Percentiles rank a stretch among this genome's conserved stretches.
Conservation (phyloP, 306 rosid genomes). For the Corylus americana region DNA sequence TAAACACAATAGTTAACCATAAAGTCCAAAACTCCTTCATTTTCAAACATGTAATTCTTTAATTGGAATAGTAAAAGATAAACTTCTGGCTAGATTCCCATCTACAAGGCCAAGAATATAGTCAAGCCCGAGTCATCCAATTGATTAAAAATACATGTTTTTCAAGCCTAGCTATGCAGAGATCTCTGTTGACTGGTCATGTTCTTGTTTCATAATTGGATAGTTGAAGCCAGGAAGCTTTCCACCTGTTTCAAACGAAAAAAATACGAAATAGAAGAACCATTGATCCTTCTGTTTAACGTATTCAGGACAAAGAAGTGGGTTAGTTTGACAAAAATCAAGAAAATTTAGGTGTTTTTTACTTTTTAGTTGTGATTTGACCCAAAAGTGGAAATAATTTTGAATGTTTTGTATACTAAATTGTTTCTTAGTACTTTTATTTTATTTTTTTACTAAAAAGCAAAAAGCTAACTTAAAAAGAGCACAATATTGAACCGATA, state of each 20-base stretch:
- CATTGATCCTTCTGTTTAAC: not conserved
- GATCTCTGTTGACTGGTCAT: not conserved
- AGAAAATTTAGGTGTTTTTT: too few species aligned
- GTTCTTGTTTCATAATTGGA: not conserved
- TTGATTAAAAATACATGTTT: not conserved
- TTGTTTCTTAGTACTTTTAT: too few species aligned
- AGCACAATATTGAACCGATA: too few species aligned
- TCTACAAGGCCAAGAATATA: not conserved
- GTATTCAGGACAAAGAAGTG: too few species aligned
- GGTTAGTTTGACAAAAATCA: too few species aligned
- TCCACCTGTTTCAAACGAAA: not conserved
- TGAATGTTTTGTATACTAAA: too few species aligned
- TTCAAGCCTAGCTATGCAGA: slow-evolving; percentile 8
- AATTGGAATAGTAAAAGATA: slow-evolving; percentile 17
- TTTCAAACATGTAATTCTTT: slow-evolving; percentile 22
- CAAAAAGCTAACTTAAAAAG: too few species aligned
- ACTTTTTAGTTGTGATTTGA: too few species aligned
- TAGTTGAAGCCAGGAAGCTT: not conserved
- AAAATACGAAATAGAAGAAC: not conserved
- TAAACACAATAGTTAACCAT: not conserved
- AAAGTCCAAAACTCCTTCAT: not conserved
- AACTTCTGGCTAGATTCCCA: not conserved
- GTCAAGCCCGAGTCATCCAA: slow-evolving; percentile 3
- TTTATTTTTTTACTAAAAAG: too few species aligned
- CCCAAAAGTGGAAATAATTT: too few species aligned